Evolutionary conservation across 306 rosid genomes (phyloP).

Genomic region (Gastrolobium bilobum): DNA sequence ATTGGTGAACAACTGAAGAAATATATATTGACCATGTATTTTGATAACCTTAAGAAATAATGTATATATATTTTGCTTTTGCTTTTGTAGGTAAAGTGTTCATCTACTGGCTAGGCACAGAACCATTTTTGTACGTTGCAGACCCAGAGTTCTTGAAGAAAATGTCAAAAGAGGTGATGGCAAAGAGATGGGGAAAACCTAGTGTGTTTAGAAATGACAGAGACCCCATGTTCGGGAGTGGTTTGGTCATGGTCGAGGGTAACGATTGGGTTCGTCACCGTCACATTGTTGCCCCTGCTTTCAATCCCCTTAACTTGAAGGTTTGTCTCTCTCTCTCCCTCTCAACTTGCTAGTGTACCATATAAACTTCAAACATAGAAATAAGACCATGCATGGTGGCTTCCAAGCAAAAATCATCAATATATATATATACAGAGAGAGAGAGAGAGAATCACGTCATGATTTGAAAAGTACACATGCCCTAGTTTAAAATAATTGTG

Average conservation of each 20-base stretch:
- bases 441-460: background rate
- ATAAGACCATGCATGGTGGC: background rate
- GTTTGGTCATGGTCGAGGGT: slow-evolving; percentile 82
- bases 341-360: background rate
- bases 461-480: slow-evolving; percentile 16
- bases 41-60: too few relatives aligned
- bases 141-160: slow-evolving; percentile 76
- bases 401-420: background rate
- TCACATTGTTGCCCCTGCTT: slow-evolving; percentile 78
- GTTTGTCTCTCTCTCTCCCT: slow-evolving; percentile 34
- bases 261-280: slow-evolving; percentile 87
- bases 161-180: slow-evolving; percentile 71
- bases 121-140: slow-evolving; percentile 83
- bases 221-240: slow-evolving; percentile 87
- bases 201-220: slow-evolving; percentile 78
- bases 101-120: slow-evolving; percentile 86
- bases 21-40: background rate
- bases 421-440: background rate
- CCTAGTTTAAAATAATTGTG: background rate
- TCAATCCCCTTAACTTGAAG: slow-evolving; percentile 77
- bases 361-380: background rate
- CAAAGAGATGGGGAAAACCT: slow-evolving; percentile 88
- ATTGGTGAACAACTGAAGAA: background rate
- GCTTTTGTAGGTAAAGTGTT: slow-evolving; percentile 70
- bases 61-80: background rate